Percentiles rank a stretch among this genome's conserved stretches.
phyloP scores from a whole-genome alignment of 2,329 filamentous ascomycete genomes.

The Colletotrichum sojae region DNA sequence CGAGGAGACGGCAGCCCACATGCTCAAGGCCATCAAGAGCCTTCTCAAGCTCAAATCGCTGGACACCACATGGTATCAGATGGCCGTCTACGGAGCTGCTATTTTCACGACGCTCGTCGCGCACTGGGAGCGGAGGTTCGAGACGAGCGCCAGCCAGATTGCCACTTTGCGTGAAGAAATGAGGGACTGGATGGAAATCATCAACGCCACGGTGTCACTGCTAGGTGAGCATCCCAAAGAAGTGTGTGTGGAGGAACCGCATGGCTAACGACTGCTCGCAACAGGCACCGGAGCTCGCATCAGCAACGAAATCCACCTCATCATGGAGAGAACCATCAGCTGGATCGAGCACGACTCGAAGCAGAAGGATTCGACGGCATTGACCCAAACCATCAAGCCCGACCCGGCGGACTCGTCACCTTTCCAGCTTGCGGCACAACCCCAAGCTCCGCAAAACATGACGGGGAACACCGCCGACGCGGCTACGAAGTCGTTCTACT shows the following conservation, averaged over 20 bases:
- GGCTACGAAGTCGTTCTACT: constrained; percentile 50
- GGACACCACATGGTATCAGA: constrained; percentile 84
- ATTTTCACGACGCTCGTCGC: constrained; percentile 81
- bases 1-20: constrained; percentile 74
- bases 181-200: constrained; percentile 77
- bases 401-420: constrained; percentile 27
- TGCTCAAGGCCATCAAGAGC: constrained; percentile 72
- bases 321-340: constrained; percentile 65
- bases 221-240: constrained; percentile 66
- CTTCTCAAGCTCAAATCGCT: constrained; percentile 76
- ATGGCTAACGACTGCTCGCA: constrained; percentile 27
- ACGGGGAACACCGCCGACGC: constrained; percentile 37
- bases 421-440: constrained; percentile 22
- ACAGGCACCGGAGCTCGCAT: constrained; percentile 62
- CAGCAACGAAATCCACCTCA: constrained; percentile 59
- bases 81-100: constrained; percentile 79
- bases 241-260: not conserved
- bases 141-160: constrained; percentile 71
- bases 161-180: constrained; percentile 75
- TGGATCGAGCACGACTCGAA: constrained; percentile 66
- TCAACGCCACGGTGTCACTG: constrained; percentile 76
- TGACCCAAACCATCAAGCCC: constrained; percentile 27
- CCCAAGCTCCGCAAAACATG: constrained; percentile 20
- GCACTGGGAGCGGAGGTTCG: constrained; percentile 76
- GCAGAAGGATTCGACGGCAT: constrained; percentile 39